These are phyloP conservation scores for Perilla frutescens DNA, from an alignment of 257 asterid species.

Conservation along the genomic window DNA sequence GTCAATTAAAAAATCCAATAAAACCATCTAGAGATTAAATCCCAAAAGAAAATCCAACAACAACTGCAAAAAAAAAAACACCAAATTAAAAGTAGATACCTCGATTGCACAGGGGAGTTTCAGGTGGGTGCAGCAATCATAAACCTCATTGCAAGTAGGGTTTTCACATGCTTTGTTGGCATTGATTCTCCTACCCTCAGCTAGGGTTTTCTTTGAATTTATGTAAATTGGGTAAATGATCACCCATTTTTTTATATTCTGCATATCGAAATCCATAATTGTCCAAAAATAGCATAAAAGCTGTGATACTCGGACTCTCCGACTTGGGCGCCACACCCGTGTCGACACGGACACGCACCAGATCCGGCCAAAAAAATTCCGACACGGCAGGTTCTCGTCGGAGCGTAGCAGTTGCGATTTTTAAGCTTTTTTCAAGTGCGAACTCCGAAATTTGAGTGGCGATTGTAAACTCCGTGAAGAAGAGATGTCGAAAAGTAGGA, in stretches of 20 bases:
- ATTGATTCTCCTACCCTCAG: constrained; percentile 91
- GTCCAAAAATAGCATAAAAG: constrained; percentile 7
- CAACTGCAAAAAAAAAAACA: too few species aligned
- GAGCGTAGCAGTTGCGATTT: too few species aligned
- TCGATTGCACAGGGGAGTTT: constrained; percentile 87
- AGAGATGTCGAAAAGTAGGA: too few species aligned
- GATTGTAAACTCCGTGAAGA: too few species aligned
- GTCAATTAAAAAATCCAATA: neutral
- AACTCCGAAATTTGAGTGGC: too few species aligned
- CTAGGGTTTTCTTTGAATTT: constrained; percentile 86
- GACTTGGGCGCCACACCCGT: too few species aligned
- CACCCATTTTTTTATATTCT: constrained; percentile 83
- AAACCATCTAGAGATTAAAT: constrained; percentile 8
- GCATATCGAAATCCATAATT: constrained; percentile 73
- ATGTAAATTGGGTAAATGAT: constrained; percentile 85
- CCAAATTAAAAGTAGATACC: constrained; percentile 44
- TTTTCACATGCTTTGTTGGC: constrained; percentile 87
- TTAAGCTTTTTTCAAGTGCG: too few species aligned
- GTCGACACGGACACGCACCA: too few species aligned
- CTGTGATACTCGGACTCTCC: too few species aligned
- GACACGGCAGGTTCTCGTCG: too few species aligned
- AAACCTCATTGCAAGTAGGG: constrained; percentile 81
- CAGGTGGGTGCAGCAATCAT: constrained; percentile 83
- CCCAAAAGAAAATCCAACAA: too few species aligned
- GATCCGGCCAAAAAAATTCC: too few species aligned